Base-by-base conservation (phyloP, 2,329 filamentous ascomycete genomes). In the Rhytidhysteron rufulum region DNA sequence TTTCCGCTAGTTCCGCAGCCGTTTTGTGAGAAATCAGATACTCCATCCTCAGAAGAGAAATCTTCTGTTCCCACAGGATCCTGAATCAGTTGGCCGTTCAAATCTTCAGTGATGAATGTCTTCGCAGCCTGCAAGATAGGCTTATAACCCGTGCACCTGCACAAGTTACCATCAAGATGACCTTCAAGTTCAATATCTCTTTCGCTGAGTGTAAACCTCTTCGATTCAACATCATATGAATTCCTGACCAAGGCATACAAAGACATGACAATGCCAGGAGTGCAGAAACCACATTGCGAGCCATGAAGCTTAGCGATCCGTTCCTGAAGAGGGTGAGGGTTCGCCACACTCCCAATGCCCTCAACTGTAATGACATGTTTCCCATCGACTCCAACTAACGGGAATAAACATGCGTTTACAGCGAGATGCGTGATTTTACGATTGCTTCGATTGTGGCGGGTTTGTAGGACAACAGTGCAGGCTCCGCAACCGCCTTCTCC, bases 321-420 rank as follows among this genome's bases (percentile, higher is more conserved):
- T 67, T 97, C 89, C 63, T 97, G 91, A 2, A 86, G 73, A 1
- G 90, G 86, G 69, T 97, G 91, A 2, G 91, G 91, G 29, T 75
- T 81, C 62, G 90, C 83, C 27, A 87, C 83, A 63, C 83, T 86
- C 13, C 91, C 91, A 52, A 97, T 95, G 5, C 91, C 91, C 68
- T 97, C 91, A 31, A 97, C 82, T 2, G 91, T 97, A 60, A 97
- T 90, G 62, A 97, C 87, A 78, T 97, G 91, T 63, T 97, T 97
- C 34, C 91, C 91, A 65, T 97, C 91, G 33, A 97, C 78, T 49
- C 88, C 94, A 43, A 88, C 85, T 29, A 97, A 74, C 2, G 91
- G 93, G 10, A 91, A 91, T 35, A 97, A 72, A 62, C 91, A 97
- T 17, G 91, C 91, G 60, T 97, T 97, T 39, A 97, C 87, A 35